phyloP scores from a whole-genome alignment of 1,284 basidiomycete genomes.

The Tilletia caries region DNA sequence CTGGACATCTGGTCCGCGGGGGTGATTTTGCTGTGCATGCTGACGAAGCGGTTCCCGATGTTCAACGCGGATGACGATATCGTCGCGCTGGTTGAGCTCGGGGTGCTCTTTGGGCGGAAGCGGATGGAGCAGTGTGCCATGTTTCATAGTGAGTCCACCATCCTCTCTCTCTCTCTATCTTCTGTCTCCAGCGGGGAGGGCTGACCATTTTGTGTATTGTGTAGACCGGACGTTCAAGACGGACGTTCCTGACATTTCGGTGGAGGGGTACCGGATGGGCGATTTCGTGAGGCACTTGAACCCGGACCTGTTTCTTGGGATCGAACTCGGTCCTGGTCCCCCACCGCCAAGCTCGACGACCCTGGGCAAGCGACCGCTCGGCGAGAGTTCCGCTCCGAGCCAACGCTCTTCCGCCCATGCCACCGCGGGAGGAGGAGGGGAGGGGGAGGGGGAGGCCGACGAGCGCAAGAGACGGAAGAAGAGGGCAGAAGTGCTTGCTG shows the following conservation, averaged over 20 bases:
- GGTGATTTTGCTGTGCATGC: conserved; percentile 84
- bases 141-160: conserved; percentile 73
- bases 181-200: too few relatives aligned
- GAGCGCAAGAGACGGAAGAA: background rate
- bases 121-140: conserved; percentile 82
- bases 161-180: too few relatives aligned
- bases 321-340: too few relatives aligned
- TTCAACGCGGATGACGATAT: conserved; percentile 93
- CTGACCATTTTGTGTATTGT: background rate
- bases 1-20: conserved; percentile 96
- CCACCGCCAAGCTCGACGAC: background rate
- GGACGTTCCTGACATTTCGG: background rate
- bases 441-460: background rate
- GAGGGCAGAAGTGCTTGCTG: background rate
- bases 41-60: conserved; percentile 86
- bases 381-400: background rate
- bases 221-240: conserved; percentile 9
- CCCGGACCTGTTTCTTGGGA: background rate
- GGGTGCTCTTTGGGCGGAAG: conserved; percentile 76
- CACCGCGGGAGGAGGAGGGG: background rate
- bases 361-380: background rate
- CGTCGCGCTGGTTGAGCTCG: conserved; percentile 92
- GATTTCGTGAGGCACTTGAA: background rate
- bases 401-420: too few relatives aligned
- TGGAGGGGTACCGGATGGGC: background rate